Evolutionary conservation across 805 yeast genomes (phyloP), one percentile per base, ranked within the genome.

Genomic region (Barnettozyma californica): DNA sequence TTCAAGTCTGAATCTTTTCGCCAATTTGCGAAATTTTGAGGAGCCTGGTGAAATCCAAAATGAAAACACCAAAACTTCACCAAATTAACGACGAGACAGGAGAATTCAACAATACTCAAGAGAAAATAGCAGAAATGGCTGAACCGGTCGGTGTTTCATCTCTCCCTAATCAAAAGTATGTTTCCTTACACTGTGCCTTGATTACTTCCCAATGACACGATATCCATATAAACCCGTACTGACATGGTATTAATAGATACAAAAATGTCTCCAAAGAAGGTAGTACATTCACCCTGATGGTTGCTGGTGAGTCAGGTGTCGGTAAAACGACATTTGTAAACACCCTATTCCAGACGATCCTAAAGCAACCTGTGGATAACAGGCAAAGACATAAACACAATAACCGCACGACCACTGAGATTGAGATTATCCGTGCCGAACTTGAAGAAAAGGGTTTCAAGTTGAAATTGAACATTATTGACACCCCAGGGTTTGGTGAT

Each of bases 401-500:
- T 45, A 70, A 79, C 51, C 81, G 75, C 58, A 76, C 81, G 58
- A 87, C 95, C 2, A 87, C 86, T 25, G 91, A 83, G 55, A 82
- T 88, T 53, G 91, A 85, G 55, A 80, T 89, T 47, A 77, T 78
- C 43, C 78, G 92, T 59, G 92, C 94, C n/a, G 76, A 79, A 49
- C 75, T 87, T 56, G 94, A 84, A 64, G 97, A 91, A 64, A 83
- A 87, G 67, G 87, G 85, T 63, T 87, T 91, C 68, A 76, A 75
- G 55, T 76, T 87, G 57, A 77, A 84, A 53, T 77, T 91, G 54
- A 89, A 89, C 57, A 76, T 91, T 49, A 81, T 91, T 59, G 97
- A 90, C 67, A 88, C 97, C 2, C 96, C 96, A 9, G 97, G 97
- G 1, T 88, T 89, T 65, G 97, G 97, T 52, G 95, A 88, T 64